Evolutionary conservation across 345 rosid genomes (phyloP), one percentile per base, ranked within the genome.

Genomic region (Theobroma cacao): DNA sequence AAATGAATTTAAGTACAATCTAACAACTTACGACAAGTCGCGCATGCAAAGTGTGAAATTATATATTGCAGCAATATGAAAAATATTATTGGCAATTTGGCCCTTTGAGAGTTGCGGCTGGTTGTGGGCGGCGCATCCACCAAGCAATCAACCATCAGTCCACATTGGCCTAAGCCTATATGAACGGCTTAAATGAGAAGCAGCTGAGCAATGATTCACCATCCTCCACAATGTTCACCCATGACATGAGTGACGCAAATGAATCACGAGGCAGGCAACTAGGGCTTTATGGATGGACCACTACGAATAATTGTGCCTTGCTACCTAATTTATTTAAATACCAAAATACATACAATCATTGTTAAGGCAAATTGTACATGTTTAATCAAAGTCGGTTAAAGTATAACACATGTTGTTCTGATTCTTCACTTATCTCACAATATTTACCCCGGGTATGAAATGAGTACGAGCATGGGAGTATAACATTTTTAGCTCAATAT

Each of bases 1-100:
- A 12, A 60, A 60, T 26, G n/a, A 60, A 58, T 8, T 55, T 2
- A 22, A n/a, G 13, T 7, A 55, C 13, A 60, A 60, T 4, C 24
- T 28, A 60, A 28, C 65, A 14, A 30, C 38, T 28, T 14, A 60
- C 34, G 74, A 69, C 24, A 26, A 47, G 74, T 69, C 40, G 12
- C 13, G 58, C 74, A 17, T 69, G 74, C 58, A 28, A n/a, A 71
- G 61, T 71, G 43, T 71, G 75, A 71, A 71, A 50, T 36, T n/a
- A n/a, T n/a, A n/a, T n/a, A n/a, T n/a, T 22, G 22, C 75, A 10
- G 30, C 75, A 50, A n/a, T 4, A 50, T 28, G 74, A 45, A 17
- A 13, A 24, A 12, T 24, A 38, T 61, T 31, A 31, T 31, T 62
- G 41, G 67, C 12, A 62, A 33, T n/a, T n/a, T 30, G 30, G 45